Percentiles rank a stretch among this genome's conserved stretches.
phyloP scores from a whole-genome alignment of 768 basidiomycete species.

The Flagelloscypha sp. region DNA sequence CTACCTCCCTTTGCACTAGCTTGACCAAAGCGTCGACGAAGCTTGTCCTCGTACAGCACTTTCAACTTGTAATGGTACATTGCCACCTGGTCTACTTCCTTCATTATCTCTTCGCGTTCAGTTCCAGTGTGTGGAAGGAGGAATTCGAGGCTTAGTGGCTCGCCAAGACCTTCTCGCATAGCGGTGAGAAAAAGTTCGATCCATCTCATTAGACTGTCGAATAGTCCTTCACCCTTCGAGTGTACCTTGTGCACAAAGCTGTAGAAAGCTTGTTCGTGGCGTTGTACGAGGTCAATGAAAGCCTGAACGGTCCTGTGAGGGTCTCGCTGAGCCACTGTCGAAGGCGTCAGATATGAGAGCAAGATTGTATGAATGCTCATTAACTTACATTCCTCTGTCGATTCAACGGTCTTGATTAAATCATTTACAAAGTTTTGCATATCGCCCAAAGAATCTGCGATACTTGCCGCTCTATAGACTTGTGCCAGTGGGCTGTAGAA shows the following conservation, averaged over 20 bases:
- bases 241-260: slow-evolving; percentile 98
- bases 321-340: slow-evolving; percentile 71
- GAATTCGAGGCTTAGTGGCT: slow-evolving; percentile 74
- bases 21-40: slow-evolving; percentile 76
- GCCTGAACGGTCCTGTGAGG: slow-evolving; percentile 81
- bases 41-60: slow-evolving; percentile 83
- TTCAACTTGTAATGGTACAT: slow-evolving; percentile 94
- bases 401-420: slow-evolving; percentile 89
- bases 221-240: slow-evolving; percentile 89
- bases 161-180: slow-evolving; percentile 81
- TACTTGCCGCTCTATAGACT: slow-evolving; percentile 95
- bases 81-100: slow-evolving; percentile 84
- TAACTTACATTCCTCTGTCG: slow-evolving; percentile 76
- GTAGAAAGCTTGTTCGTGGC: slow-evolving; percentile 96
- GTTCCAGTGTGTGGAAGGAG: slow-evolving; percentile 76
- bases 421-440: slow-evolving; percentile 93
- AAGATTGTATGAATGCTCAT: not conserved
- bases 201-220: slow-evolving; percentile 93
- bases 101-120: slow-evolving; percentile 68
- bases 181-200: slow-evolving; percentile 90
- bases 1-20: slow-evolving; percentile 33
- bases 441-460: slow-evolving; percentile 87
- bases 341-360: not conserved
- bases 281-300: slow-evolving; percentile 87
- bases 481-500: slow-evolving; percentile 96